Evolutionary conservation across 2,329 filamentous ascomycete genomes (phyloP).

Genomic region (Alternaria arbusti): DNA sequence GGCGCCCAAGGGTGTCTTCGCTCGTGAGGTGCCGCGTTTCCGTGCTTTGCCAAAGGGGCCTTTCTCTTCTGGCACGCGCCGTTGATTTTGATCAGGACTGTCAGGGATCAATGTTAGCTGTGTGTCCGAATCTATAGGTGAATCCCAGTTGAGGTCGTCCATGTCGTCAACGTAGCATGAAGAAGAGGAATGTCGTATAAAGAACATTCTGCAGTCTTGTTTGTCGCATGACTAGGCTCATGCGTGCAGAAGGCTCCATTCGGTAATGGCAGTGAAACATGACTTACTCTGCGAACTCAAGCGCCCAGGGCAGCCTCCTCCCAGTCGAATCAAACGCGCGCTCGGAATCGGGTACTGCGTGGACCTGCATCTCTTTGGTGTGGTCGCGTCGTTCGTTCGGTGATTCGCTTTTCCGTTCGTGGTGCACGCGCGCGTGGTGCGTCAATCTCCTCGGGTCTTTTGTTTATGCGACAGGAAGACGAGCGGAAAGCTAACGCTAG

Average conservation of each 20-base stretch:
- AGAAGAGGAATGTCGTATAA: neutral
- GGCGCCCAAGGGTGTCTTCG: slow-evolving; percentile 62
- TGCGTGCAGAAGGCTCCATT: neutral
- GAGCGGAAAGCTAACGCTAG: slow-evolving; percentile 19
- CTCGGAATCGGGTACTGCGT: slow-evolving; percentile 68
- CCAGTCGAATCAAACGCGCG: slow-evolving; percentile 66
- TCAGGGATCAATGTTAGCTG: slow-evolving; percentile 22
- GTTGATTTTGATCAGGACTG: slow-evolving; percentile 54
- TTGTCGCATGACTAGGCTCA: neutral
- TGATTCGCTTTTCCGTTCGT: neutral
- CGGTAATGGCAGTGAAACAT: neutral
- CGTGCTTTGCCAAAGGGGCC: slow-evolving; percentile 66
- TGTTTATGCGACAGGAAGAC: slow-evolving; percentile 37
- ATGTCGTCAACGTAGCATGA: neutral
- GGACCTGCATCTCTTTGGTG: slow-evolving; percentile 64
- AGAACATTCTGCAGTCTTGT: neutral
- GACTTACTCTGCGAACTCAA: slow-evolving; percentile 66
- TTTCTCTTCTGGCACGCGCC: slow-evolving; percentile 63
- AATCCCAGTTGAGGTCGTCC: neutral
- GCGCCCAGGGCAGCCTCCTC: slow-evolving; percentile 67
- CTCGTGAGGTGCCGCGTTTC: slow-evolving; percentile 55
- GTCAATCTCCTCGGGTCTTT: slow-evolving; percentile 12
- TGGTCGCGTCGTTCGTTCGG: neutral
- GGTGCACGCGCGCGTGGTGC: slow-evolving; percentile 11
- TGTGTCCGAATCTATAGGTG: neutral